Base-by-base conservation (phyloP, 1,139 yeast genomes). In the Taiozyma sp. region DNA sequence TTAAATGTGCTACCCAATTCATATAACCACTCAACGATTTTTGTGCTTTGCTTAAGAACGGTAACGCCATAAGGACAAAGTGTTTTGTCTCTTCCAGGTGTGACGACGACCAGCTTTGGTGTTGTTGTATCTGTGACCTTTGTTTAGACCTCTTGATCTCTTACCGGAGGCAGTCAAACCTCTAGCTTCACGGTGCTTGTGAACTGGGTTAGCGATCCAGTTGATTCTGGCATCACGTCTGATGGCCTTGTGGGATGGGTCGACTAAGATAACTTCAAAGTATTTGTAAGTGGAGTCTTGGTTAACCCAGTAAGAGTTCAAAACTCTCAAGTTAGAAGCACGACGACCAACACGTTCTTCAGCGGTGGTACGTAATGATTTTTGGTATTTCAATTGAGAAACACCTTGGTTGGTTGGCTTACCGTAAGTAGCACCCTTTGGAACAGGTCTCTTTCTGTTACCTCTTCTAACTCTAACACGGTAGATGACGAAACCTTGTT, bases 361-460 rank as follows among this genome's bases (percentile, higher is more conserved):
- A 70, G 99, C 99, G 70, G 97, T 92, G 68, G 96, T 82, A 79
- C 96, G 90, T 78, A 90, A 83, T 63, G 97, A 87, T 80, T 95
- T 90, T 84, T 93, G 99, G 96, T 91, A 92, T 84, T 93, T 93
- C 83, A 93, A 89, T 79, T 93, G 97, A 84, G 85, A 85, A 69
- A 93, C 95, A 89, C 99, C 99, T 83, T 90, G 96, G 96, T 93
- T 93, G 83, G 99, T 93, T 86, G 99, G 99, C 88, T 93, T 93
- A 89, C 99, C 99, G 87, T 92, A 92, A 75, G 98, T 93, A 71
- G 97, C 98, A 88, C 99, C 99, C 93, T 93, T 93, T 82, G 96
- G 92, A 72, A 87, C 98, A 71, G 97, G 98, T 83, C 97, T 90
- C 97, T 93, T 93, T 87, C 99, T 92, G 84, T 95, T 93, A 84